phyloP scores from a whole-genome alignment of 2,329 filamentous ascomycete species.

The Dothistroma pini region DNA sequence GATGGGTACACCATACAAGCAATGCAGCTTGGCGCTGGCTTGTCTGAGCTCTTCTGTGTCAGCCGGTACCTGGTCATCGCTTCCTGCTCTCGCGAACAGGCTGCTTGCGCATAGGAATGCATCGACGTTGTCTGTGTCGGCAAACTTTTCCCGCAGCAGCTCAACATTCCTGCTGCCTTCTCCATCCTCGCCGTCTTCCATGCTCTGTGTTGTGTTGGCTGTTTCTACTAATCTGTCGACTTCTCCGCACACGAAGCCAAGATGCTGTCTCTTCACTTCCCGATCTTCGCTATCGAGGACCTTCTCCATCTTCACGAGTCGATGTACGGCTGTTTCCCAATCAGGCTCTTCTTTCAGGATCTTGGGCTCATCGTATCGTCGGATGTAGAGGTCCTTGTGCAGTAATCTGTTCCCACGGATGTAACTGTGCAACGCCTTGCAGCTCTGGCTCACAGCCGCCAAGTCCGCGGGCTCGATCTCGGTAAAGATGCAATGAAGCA shows the following conservation, averaged over 20 bases:
- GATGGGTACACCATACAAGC: conserved; percentile 61
- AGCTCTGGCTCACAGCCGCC: conserved; percentile 50
- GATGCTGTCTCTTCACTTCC: conserved; percentile 41
- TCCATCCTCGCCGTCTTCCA: conserved; percentile 21
- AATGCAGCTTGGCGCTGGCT: conserved; percentile 65
- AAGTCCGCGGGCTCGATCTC: conserved; percentile 57
- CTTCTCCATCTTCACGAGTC: conserved; percentile 40
- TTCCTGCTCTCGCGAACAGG: conserved; percentile 57
- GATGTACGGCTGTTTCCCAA: conserved; percentile 39
- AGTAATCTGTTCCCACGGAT: conserved; percentile 57
- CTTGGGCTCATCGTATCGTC: conserved; percentile 33
- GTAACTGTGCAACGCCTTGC: conserved; percentile 51
- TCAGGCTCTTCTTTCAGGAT: conserved; percentile 24
- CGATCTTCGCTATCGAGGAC: conserved; percentile 43
- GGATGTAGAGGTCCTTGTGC: conserved; percentile 60
- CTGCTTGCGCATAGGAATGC: conserved; percentile 63
- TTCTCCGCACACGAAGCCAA: conserved; percentile 26
- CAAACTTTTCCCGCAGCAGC: conserved; percentile 40
- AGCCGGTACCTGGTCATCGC: conserved; percentile 38
- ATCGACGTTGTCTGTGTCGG: conserved; percentile 50
- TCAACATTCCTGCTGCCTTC: conserved; percentile 46
- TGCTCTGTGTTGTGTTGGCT: conserved; percentile 38
- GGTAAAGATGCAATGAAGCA: conserved; percentile 59
- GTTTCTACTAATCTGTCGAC: conserved; percentile 26
- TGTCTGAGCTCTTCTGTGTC: conserved; percentile 51